Evolutionary conservation across 2,329 filamentous ascomycete genomes (phyloP).

Genomic region (Cordyceps farinosa): DNA sequence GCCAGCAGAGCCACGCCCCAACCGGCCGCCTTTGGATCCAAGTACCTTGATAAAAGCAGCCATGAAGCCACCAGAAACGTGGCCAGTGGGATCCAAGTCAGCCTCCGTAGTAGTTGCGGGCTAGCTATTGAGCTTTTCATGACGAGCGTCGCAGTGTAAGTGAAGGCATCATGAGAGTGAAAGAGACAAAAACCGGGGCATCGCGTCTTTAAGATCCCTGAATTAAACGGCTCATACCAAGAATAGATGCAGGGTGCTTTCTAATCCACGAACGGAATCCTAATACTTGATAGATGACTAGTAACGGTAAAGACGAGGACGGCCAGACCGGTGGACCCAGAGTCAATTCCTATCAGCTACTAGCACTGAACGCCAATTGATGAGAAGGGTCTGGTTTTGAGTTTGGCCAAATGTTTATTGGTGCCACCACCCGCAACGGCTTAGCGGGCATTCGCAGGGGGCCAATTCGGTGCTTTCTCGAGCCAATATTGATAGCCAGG

Average conservation of each 20-base stretch:
- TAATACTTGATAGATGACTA: no score
- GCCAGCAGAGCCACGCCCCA: background rate
- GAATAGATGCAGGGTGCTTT: background rate
- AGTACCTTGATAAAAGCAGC: background rate
- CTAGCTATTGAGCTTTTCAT: background rate
- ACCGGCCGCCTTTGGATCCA: background rate
- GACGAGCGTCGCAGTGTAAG: background rate
- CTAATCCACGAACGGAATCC: background rate
- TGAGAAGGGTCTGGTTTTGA: no score
- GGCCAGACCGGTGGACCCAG: background rate
- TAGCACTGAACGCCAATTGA: background rate
- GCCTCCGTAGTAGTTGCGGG: background rate
- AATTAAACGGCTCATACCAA: background rate
- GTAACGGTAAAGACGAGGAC: no score
- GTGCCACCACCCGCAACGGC: background rate
- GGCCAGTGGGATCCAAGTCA: background rate
- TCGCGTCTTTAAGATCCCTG: no score
- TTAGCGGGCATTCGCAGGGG: background rate
- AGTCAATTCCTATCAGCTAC: background rate
- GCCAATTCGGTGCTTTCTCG: no score
- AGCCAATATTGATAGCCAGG: no score
- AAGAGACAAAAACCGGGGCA: no score
- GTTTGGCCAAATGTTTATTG: no score
- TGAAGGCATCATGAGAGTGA: background rate
- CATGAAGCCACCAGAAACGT: background rate